phyloP scores from a whole-genome alignment of 345 rosid species.

The Salix brachista region DNA sequence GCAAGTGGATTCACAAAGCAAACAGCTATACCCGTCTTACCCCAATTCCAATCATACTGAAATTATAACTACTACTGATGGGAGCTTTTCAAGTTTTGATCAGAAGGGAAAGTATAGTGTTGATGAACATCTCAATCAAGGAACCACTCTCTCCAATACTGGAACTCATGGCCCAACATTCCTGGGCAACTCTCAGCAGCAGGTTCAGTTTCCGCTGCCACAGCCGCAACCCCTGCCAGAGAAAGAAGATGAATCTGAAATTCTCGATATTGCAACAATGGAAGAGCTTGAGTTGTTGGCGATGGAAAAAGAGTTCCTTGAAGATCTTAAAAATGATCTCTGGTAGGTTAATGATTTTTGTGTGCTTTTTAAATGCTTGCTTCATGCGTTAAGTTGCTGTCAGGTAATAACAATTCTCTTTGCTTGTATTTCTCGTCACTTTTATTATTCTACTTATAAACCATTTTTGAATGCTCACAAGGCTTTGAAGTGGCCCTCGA shows the following conservation, averaged over 20 bases:
- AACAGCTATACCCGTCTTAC: conserved; percentile 8
- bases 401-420: not conserved
- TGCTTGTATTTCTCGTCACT: not conserved
- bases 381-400: not conserved
- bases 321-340: conserved; percentile 4
- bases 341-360: conserved; percentile 1
- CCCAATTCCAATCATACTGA: not conserved
- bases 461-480: not conserved
- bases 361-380: not conserved
- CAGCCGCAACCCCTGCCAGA: conserved; percentile 2
- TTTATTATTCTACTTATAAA: not conserved
- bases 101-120: conserved; percentile 8
- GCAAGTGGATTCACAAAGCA: not conserved
- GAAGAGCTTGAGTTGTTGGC: conserved; percentile 5
- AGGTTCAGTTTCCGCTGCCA: not conserved
- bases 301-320: not conserved
- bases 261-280: not conserved
- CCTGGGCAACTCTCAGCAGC: not conserved
- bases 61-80: not conserved
- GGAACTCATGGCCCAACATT: not conserved
- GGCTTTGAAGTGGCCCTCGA: not conserved
- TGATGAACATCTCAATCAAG: conserved; percentile 2
- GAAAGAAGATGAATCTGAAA: conserved; percentile 3
- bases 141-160: not conserved
- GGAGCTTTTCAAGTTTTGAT: not conserved